A percentile compares a stretch with the other conserved stretches of the same genome.
Conservation (phyloP, 306 rosid genomes). For the Hippophae rhamnoides region DNA sequence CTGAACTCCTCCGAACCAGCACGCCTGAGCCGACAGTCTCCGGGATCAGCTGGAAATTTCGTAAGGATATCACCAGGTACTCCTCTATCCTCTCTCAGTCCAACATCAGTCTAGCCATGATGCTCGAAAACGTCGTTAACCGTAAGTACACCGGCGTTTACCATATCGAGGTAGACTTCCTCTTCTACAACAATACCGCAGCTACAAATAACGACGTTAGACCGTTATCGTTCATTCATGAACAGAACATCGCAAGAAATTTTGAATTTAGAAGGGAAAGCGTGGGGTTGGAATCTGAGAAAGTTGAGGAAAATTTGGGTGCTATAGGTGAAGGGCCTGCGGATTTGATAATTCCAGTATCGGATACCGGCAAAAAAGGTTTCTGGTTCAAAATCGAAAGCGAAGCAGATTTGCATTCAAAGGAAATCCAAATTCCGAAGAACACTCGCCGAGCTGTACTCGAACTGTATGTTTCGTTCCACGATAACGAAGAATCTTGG, state of each 20-base stretch:
- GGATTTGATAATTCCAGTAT: conserved; percentile 67
- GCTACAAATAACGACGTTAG: neutral
- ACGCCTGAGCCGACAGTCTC: conserved; percentile 52
- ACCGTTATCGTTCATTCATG: conserved; percentile 8
- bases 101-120: conserved; percentile 47
- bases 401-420: conserved; percentile 22
- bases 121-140: conserved; percentile 62
- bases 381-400: conserved; percentile 59
- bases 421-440: conserved; percentile 38
- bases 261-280: conserved; percentile 17
- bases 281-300: neutral
- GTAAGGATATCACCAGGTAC: conserved; percentile 62
- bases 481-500: conserved; percentile 89
- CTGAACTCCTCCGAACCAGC: conserved; percentile 70
- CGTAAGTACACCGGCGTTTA: conserved; percentile 53
- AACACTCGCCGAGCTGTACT: conserved; percentile 48
- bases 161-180: conserved; percentile 42
- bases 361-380: conserved; percentile 47
- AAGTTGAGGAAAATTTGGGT: conserved; percentile 5
- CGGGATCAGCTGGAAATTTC: conserved; percentile 63
- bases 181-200: conserved; percentile 21
- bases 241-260: conserved; percentile 6
- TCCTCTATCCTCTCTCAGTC: conserved; percentile 38
- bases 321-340: conserved; percentile 14
- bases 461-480: conserved; percentile 62